A percentile compares a stretch with the other conserved stretches of the same genome.
phyloP scores from a whole-genome alignment of 73 alveolate species.

The Paramecium primaurelia region DNA sequence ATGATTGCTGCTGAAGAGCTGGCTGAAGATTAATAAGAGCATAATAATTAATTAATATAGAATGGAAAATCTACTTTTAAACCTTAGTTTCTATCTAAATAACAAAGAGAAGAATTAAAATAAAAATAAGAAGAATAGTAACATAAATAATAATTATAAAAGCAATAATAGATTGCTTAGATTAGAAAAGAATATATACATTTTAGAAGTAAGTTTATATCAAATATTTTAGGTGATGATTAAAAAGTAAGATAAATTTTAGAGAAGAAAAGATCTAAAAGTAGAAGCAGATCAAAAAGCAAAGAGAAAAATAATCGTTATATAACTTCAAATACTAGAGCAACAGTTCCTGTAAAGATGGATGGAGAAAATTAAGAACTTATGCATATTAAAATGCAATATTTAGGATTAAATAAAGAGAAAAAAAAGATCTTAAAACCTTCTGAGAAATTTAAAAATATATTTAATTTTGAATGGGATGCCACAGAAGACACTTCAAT shows the following conservation, averaged over 20 bases:
- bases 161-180: neutral
- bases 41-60: neutral
- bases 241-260: constrained; percentile 30
- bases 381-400: constrained; percentile 52
- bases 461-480: constrained; percentile 78
- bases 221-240: neutral
- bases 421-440: constrained; percentile 74
- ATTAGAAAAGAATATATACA: constrained; percentile 16
- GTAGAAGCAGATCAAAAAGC: constrained; percentile 58
- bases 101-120: neutral
- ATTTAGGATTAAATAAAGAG: constrained; percentile 65
- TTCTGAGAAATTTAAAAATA: constrained; percentile 76
- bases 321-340: constrained; percentile 57
- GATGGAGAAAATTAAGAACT: constrained; percentile 56
- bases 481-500: constrained; percentile 81
- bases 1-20: neutral
- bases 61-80: neutral
- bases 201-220: neutral
- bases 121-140: neutral
- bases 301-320: constrained; percentile 49
- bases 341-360: constrained; percentile 48
- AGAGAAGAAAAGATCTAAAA: constrained; percentile 41
- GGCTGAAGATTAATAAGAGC: neutral
- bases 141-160: neutral
- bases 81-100: neutral